phyloP scores from a whole-genome alignment of 306 rosid species.

The Spatholobus suberectus region DNA sequence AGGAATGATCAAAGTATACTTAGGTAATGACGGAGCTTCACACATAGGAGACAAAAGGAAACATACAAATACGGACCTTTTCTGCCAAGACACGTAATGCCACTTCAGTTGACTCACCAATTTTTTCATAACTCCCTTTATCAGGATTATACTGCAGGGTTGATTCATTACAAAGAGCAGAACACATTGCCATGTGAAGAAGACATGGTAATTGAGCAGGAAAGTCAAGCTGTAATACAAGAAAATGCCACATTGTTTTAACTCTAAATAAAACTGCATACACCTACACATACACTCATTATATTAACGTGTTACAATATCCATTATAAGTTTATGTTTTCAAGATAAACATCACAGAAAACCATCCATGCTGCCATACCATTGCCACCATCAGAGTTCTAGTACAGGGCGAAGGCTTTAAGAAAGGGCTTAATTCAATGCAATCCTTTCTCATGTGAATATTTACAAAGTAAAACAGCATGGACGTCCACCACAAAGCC shows the following conservation, averaged over 20 bases:
- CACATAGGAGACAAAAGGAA: conserved; percentile 34
- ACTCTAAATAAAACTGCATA: background rate
- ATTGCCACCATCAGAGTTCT: background rate
- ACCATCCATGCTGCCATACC: background rate
- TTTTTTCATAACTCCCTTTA: conserved; percentile 88
- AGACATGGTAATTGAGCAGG: conserved; percentile 89
- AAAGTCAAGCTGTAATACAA: conserved; percentile 74
- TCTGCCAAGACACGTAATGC: conserved; percentile 95
- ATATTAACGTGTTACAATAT: background rate
- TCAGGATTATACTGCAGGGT: conserved; percentile 91
- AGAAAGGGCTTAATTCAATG: background rate
- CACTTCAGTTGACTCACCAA: conserved; percentile 99
- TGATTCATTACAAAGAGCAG: conserved; percentile 96
- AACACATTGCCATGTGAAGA: conserved; percentile 93
- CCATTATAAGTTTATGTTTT: conserved; percentile 4
- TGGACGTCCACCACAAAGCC: conserved; percentile 13
- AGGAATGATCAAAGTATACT: conserved; percentile 25
- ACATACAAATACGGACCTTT: conserved; percentile 64
- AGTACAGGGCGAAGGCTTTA: background rate
- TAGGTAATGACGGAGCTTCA: conserved; percentile 29
- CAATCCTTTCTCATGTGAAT: background rate
- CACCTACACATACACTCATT: conserved; percentile 9
- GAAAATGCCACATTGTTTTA: conserved; percentile 38
- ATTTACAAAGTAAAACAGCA: conserved; percentile 17
- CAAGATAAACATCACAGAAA: conserved; percentile 19